Percentiles rank a stretch among this genome's conserved stretches.
These are phyloP conservation scores for Lecanicillium sp. DNA, from an alignment of 2,329 filamentous ascomycete genomes.

Conservation along the genomic window DNA sequence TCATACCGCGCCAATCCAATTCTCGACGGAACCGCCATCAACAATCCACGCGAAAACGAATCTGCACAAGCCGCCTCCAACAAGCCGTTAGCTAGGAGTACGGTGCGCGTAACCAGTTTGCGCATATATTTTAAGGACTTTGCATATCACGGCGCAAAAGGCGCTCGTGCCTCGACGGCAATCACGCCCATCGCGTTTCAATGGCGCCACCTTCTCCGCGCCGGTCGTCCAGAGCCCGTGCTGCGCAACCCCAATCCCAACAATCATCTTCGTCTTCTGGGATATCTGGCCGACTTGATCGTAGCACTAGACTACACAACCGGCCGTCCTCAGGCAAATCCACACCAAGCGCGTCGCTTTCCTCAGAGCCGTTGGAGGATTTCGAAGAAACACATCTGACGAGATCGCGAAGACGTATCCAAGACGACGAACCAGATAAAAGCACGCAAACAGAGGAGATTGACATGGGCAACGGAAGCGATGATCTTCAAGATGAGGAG, in stretches of 20 bases:
- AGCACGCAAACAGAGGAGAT: conserved; percentile 31
- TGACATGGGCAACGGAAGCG: conserved; percentile 54
- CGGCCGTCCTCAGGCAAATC: conserved; percentile 73
- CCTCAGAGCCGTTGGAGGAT: conserved; percentile 62
- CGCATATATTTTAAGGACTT: no score
- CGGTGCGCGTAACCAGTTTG: no score
- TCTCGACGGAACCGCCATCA: no score
- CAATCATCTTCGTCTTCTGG: conserved; percentile 76
- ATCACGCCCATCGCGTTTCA: conserved; percentile 25
- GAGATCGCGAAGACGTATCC: conserved; percentile 71
- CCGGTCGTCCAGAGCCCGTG: conserved; percentile 85
- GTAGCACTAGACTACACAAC: conserved; percentile 62
- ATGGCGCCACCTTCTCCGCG: conserved; percentile 64
- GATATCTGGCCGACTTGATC: conserved; percentile 68
- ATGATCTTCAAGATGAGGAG: conserved; percentile 67
- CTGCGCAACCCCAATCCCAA: conserved; percentile 66
- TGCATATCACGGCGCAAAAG: no score
- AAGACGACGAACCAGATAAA: conserved; percentile 51
- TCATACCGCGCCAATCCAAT: no score
- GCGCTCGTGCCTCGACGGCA: no score
- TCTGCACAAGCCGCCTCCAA: no score
- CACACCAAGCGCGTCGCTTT: conserved; percentile 63
- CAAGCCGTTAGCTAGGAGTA: no score
- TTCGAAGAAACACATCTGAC: conserved; percentile 64
- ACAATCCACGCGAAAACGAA: no score